Evolutionary conservation across 2,329 filamentous ascomycete genomes (phyloP).

Genomic region (Clathrospora elynae): DNA sequence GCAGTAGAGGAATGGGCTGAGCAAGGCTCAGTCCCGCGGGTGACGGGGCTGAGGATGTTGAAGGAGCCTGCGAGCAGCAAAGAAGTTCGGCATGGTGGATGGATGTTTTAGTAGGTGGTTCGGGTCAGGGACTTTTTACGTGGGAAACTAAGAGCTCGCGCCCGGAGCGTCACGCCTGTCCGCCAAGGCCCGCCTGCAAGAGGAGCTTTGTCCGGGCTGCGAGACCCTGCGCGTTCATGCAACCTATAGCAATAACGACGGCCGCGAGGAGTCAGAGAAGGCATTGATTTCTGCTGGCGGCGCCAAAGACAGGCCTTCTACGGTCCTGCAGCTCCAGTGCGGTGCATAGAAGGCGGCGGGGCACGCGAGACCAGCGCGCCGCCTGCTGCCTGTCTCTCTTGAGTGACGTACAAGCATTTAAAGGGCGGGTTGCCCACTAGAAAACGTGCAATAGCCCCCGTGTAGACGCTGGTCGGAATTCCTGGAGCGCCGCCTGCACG

Average conservation of each 20-base stretch:
- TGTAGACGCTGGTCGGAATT: conserved; percentile 30
- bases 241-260: conserved; percentile 8
- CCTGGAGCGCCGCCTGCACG: conserved; percentile 22
- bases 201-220: conserved; percentile 22
- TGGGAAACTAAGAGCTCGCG: conserved; percentile 29
- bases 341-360: conserved; percentile 16
- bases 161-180: conserved; percentile 24
- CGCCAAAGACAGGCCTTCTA: too few relatives aligned
- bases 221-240: conserved; percentile 11
- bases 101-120: conserved; percentile 44
- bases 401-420: conserved; percentile 24
- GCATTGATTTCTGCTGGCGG: conserved; percentile 1
- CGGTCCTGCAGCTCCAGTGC: conserved; percentile 5
- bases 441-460: conserved; percentile 34
- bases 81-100: conserved; percentile 48
- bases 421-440: conserved; percentile 33
- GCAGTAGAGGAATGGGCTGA: conserved; percentile 24
- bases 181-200: conserved; percentile 26
- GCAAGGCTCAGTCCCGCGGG: conserved; percentile 55
- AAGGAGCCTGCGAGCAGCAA: conserved; percentile 50
- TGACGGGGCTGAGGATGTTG: conserved; percentile 56
- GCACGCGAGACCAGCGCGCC: conserved; percentile 25
- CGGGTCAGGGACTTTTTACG: conserved; percentile 40
- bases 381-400: conserved; percentile 13
- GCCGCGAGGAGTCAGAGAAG: conserved; percentile 2